Evolutionary conservation across 2,329 filamentous ascomycete genomes (phyloP).

Genomic region (Calycina herbarum): DNA sequence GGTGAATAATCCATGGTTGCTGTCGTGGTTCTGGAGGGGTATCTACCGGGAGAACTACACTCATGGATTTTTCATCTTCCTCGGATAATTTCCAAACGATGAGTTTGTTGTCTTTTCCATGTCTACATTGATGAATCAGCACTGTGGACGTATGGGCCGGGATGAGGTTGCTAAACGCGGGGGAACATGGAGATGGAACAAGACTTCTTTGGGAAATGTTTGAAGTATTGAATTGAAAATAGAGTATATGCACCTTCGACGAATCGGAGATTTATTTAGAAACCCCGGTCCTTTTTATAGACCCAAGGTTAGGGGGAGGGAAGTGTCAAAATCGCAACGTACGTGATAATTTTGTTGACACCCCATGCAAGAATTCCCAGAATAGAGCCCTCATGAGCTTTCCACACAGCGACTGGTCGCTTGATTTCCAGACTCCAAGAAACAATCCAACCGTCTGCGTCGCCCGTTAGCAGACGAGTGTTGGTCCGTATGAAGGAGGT

Average conservation of each 20-base stretch:
- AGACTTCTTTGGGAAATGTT: neutral
- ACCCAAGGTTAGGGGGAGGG: neutral
- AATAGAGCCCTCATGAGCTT: conserved; percentile 75
- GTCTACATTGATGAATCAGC: conserved; percentile 51
- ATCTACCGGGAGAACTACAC: conserved; percentile 71
- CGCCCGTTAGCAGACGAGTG: conserved; percentile 76
- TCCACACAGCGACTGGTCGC: conserved; percentile 81
- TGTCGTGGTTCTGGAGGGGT: conserved; percentile 48
- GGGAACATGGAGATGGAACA: neutral
- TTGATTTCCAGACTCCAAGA: conserved; percentile 84
- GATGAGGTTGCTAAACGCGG: conserved; percentile 2
- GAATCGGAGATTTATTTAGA: conserved; percentile 9
- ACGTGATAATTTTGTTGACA: conserved; percentile 78
- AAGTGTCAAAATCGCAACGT: conserved; percentile 42
- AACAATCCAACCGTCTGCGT: conserved; percentile 86
- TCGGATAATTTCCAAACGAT: conserved; percentile 75
- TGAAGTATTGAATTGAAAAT: conserved; percentile 9
- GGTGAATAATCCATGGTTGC: conserved; percentile 82
- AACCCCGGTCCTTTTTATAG: neutral
- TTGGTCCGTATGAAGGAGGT: conserved; percentile 73
- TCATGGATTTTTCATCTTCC: conserved; percentile 63
- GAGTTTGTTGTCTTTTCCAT: conserved; percentile 86
- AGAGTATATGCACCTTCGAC: conserved; percentile 14
- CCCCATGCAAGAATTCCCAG: conserved; percentile 74
- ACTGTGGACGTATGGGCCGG: neutral